Percentiles rank a stretch among this genome's conserved stretches.
phyloP scores from a whole-genome alignment of 805 yeast species.

The Candida lessepsii region DNA sequence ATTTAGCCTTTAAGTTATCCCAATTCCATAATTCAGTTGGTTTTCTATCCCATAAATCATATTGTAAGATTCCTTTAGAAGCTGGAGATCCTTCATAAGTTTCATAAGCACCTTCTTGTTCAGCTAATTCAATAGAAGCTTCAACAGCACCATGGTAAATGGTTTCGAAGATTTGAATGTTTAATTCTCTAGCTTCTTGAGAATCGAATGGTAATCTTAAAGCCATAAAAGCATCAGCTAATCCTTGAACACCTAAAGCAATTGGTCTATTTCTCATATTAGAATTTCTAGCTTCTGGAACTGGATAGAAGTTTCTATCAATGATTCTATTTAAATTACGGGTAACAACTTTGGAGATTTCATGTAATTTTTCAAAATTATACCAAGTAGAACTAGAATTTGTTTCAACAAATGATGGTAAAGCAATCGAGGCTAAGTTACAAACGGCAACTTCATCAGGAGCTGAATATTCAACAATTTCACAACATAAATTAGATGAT shows the following conservation, averaged over 20 bases:
- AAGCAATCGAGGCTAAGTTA: constrained; percentile 58
- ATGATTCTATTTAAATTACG: constrained; percentile 56
- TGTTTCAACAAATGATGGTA: constrained; percentile 54
- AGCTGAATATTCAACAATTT: constrained; percentile 58
- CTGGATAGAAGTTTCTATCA: constrained; percentile 57
- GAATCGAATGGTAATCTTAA: constrained; percentile 59
- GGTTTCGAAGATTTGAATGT: constrained; percentile 60
- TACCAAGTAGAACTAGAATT: constrained; percentile 45
- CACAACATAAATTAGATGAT: constrained; percentile 63
- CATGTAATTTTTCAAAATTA: constrained; percentile 55
- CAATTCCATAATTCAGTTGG: constrained; percentile 60
- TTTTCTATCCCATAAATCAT: constrained; percentile 57
- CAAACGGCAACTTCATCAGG: constrained; percentile 62
- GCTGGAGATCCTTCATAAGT: constrained; percentile 59
- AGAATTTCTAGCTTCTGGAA: constrained; percentile 51
- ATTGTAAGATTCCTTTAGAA: constrained; percentile 55
- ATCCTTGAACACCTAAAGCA: constrained; percentile 64
- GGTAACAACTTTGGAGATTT: constrained; percentile 52
- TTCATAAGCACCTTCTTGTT: constrained; percentile 49
- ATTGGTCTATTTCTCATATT: constrained; percentile 60
- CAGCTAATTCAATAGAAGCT: constrained; percentile 54
- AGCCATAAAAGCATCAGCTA: constrained; percentile 57
- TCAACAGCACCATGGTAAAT: constrained; percentile 60
- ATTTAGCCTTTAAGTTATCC: constrained; percentile 51
- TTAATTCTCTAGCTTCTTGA: constrained; percentile 53